Evolutionary conservation across 2,329 filamentous ascomycete species (phyloP).

Genomic region (Fusarium gaditjirri): DNA sequence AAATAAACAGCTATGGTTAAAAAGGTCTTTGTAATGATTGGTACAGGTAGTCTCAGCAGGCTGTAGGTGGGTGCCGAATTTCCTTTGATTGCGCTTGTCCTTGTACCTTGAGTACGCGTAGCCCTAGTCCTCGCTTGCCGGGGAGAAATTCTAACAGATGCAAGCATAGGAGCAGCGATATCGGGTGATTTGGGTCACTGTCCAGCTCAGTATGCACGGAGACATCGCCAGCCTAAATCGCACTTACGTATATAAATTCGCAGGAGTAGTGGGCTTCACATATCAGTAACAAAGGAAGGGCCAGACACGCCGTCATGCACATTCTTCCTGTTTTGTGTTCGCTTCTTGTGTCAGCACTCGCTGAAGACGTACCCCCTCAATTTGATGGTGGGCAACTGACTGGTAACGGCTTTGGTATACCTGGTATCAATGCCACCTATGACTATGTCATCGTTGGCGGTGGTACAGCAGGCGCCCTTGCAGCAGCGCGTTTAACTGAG

Average conservation of each 20-base stretch:
- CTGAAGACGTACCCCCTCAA: constrained; percentile 10
- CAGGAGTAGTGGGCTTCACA: neutral
- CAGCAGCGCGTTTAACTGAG: neutral
- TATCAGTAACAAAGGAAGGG: neutral
- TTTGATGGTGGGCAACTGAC: constrained; percentile 11
- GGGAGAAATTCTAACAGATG: neutral
- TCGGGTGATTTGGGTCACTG: neutral
- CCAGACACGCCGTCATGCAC: neutral
- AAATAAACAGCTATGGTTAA: neutral
- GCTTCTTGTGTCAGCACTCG: neutral
- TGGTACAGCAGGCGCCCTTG: neutral
- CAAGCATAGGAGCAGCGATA: neutral
- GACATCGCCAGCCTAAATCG: too few relatives aligned
- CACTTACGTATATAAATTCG: neutral
- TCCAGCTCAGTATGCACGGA: neutral
- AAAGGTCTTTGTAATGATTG: neutral
- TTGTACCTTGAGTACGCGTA: too few relatives aligned
- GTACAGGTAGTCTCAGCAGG: neutral
- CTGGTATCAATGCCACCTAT: constrained; percentile 8
- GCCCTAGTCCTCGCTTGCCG: neutral
- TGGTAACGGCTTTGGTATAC: constrained; percentile 14
- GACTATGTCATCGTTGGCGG: constrained; percentile 12
- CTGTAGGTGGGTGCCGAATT: neutral
- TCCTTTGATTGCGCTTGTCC: neutral
- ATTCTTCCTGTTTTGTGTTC: neutral